phyloP scores from a whole-genome alignment of 495 filamentous ascomycete genomes.

The Copromyces sp. region DNA sequence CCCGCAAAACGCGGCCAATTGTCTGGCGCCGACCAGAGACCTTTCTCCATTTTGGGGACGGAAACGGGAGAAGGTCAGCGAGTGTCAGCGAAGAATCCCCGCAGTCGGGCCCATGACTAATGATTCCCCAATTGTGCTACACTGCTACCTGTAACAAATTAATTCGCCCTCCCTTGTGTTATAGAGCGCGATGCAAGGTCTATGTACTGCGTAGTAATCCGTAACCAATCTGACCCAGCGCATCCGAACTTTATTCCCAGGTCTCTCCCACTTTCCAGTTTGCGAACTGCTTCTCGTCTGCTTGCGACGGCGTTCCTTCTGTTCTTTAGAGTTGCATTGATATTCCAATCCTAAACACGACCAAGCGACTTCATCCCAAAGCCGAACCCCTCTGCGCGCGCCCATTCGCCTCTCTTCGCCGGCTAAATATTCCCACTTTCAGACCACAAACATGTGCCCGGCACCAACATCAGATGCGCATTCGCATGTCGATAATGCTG shows the following conservation, averaged over 20 bases:
- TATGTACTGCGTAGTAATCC: not conserved
- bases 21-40: not conserved
- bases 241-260: not conserved
- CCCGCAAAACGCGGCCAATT: not conserved
- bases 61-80: not conserved
- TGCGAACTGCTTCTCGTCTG: not conserved
- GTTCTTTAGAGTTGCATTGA: not conserved
- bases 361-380: not conserved
- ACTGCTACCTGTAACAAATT: not conserved
- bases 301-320: not conserved
- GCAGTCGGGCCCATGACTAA: not conserved
- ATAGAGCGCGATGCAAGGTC: not conserved
- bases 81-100: not conserved
- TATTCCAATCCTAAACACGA: not conserved
- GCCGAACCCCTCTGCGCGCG: not conserved
- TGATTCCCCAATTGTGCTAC: not conserved
- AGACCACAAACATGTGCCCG: not conserved
- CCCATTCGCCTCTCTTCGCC: not conserved
- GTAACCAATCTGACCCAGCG: not conserved
- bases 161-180: not conserved
- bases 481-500: slow-evolving; percentile 16
- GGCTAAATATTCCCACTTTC: not conserved
- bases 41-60: not conserved
- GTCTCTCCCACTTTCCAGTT: not conserved
- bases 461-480: slow-evolving; percentile 4